Base-by-base conservation (phyloP, 2,329 filamentous ascomycete genomes). In the Colletotrichum sp. region DNA sequence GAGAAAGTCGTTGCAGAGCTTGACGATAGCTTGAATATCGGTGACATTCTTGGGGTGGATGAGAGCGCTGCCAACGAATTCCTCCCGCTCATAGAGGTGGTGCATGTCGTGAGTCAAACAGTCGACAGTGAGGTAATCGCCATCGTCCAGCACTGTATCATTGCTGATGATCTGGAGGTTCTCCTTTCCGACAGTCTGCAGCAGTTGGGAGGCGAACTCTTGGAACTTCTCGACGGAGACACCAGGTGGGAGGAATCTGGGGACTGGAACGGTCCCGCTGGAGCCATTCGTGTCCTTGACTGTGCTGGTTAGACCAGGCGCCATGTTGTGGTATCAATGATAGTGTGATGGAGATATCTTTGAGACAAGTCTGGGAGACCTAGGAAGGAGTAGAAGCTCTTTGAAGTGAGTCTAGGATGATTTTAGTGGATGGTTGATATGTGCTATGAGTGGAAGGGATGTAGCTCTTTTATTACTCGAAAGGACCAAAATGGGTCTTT, bases 11-110 rank as follows among this genome's bases (percentile, higher is more conserved):
- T 89, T 89, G 36, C 85, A 85, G 79, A 86, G 84, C 56, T 81
- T 82, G 43, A 89, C 85, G 30, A 89, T 81, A 2, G 79, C 79
- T 78, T 89, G 88, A 4, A 89, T 87, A 67, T 90, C 87, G 62
- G 80, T 4, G 9, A 85, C 83, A 34, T 81, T 78, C 5, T 79
- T 74, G 5, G 80, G 79, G 13, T 75, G 74, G 18, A 86, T 81
- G 13, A 86, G 80, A 5, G 84, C 84, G n/a, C 83, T 85, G 69
- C 81, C 81, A 55, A 88, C 81, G 68, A 89, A 85, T 63, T 87
- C 84, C n/a, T 86, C 84, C 59, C 86, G 82, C 28, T 85, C 84
- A 43, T 85, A 75, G 24, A 89, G 76, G 72, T 85, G 78, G 76
- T 83, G 81, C 78, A 83, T 82, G 69, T 86, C 84, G 71, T 86